phyloP scores from a whole-genome alignment of 75 land plant genomes.

The Adiantum capillusveneris region DNA sequence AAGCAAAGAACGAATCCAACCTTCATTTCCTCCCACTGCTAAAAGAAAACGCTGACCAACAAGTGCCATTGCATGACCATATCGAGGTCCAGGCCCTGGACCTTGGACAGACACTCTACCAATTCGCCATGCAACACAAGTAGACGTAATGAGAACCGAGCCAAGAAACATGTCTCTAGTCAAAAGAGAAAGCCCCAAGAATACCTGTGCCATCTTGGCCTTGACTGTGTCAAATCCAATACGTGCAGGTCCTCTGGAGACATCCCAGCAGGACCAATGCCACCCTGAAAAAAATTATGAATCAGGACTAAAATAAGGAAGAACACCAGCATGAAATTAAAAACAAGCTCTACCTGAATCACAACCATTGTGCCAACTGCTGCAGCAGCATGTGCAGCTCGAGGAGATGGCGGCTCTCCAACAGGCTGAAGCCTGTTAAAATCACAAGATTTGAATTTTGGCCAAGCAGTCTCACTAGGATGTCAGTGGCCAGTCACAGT shows the following conservation, averaged over 20 bases:
- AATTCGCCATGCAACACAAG: not conserved
- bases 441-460: no score
- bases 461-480: no score
- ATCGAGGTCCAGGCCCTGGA: constrained; percentile 49
- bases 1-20: constrained; percentile 9
- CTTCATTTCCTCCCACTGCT: constrained; percentile 48
- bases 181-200: not conserved
- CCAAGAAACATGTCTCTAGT: not conserved
- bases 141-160: not conserved
- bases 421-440: constrained; percentile 40
- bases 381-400: constrained; percentile 55
- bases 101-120: constrained; percentile 51
- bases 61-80: constrained; percentile 51
- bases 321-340: not conserved
- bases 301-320: not conserved
- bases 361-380: constrained; percentile 57
- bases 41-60: constrained; percentile 42
- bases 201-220: constrained; percentile 52
- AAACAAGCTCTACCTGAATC: constrained; percentile 53
- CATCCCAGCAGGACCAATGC: constrained; percentile 44
- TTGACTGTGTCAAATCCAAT: constrained; percentile 42
- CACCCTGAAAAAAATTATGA: constrained; percentile 21
- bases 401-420: constrained; percentile 53
- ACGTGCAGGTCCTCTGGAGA: constrained; percentile 50
- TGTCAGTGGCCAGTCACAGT: no score